Conservation (phyloP, 1,284 basidiomycete species). For the Rhodotorula sp. region DNA sequence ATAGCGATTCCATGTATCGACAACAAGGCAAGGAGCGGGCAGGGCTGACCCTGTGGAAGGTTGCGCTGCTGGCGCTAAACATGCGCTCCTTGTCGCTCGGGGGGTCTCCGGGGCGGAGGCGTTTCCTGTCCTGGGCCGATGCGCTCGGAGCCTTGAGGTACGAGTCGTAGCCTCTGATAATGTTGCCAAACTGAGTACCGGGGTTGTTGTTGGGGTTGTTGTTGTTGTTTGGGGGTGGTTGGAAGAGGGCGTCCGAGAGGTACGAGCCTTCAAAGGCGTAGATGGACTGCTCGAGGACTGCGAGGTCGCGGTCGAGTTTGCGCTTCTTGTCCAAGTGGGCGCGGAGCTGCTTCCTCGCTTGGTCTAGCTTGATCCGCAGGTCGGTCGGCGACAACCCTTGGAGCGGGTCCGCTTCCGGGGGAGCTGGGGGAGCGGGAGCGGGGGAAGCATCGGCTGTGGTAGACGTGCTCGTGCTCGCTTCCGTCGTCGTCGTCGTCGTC, state of each 20-base stretch:
- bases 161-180: slow-evolving; percentile 51
- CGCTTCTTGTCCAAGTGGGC: slow-evolving; percentile 39
- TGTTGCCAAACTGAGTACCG: slow-evolving; percentile 43
- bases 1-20: too few relatives aligned
- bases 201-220: neutral
- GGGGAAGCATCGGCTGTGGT: neutral
- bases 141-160: slow-evolving; percentile 48
- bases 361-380: slow-evolving; percentile 39
- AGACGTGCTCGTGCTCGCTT: slow-evolving; percentile 5
- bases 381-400: slow-evolving; percentile 36
- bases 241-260: slow-evolving; percentile 45
- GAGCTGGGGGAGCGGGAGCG: neutral
- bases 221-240: slow-evolving; percentile 9
- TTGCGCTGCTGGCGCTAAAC: slow-evolving; percentile 52
- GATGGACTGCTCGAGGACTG: slow-evolving; percentile 53
- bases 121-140: slow-evolving; percentile 27
- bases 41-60: slow-evolving; percentile 50
- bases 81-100: slow-evolving; percentile 51
- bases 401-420: slow-evolving; percentile 5
- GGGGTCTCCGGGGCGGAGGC: slow-evolving; percentile 39
- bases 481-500: neutral
- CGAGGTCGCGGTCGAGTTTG: slow-evolving; percentile 43
- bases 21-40: too few relatives aligned
- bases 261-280: slow-evolving; percentile 56
- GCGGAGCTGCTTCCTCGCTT: slow-evolving; percentile 23